phyloP scores from a whole-genome alignment of 768 basidiomycete genomes.

The Tulasnella sp. region DNA sequence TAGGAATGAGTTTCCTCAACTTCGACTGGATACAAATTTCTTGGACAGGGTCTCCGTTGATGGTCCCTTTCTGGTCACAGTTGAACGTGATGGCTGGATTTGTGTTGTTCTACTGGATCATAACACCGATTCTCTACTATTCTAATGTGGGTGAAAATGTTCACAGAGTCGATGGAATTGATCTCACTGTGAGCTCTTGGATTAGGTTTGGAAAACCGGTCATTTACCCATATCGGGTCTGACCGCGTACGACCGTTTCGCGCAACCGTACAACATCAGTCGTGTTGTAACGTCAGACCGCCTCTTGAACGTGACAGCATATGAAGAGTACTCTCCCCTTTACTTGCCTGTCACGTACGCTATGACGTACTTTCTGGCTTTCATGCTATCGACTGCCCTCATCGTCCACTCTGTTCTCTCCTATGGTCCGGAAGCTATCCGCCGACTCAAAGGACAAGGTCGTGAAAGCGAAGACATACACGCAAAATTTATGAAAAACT shows the following conservation, averaged over 20 bases:
- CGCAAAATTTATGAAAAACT: slow-evolving; percentile 34
- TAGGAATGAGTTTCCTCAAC: slow-evolving; percentile 86
- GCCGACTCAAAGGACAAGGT: slow-evolving; percentile 23
- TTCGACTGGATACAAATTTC: no score
- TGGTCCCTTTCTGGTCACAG: slow-evolving; percentile 97
- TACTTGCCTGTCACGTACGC: slow-evolving; percentile 33
- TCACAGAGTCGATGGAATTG: no score
- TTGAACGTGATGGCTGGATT: no score
- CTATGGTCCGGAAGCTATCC: slow-evolving; percentile 29
- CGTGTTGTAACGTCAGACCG: slow-evolving; percentile 22
- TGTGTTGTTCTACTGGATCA: no score
- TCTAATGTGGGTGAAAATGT: no score
- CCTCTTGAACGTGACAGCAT: slow-evolving; percentile 28
- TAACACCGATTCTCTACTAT: no score
- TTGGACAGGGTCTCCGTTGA: slow-evolving; percentile 61
- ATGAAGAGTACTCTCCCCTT: slow-evolving; percentile 33
- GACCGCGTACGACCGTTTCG: slow-evolving; percentile 32
- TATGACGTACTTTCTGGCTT: slow-evolving; percentile 31
- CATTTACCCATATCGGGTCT: slow-evolving; percentile 33
- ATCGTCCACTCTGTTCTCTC: slow-evolving; percentile 33
- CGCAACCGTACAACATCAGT: slow-evolving; percentile 30
- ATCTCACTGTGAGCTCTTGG: no score
- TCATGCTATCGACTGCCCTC: slow-evolving; percentile 30
- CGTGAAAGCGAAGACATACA: slow-evolving; percentile 36
- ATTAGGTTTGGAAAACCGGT: slow-evolving; percentile 29